Conservation (phyloP, 208 protist genomes). For the Crithidia mellificae region DNA sequence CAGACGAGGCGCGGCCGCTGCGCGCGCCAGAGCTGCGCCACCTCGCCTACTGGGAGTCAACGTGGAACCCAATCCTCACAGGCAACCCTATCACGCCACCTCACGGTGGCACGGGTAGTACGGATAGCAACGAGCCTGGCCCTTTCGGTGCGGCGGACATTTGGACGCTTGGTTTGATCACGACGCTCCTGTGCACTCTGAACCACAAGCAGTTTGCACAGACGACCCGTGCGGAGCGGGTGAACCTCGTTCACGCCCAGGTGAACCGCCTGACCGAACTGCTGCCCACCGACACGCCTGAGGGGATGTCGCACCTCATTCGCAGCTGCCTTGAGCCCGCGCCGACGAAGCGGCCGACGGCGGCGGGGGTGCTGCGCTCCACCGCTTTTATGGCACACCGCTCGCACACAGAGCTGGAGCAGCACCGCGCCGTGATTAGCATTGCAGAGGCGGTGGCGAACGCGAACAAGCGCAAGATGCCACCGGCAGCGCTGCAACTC, state of each 20-base stretch:
- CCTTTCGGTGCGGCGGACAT: constrained; percentile 18
- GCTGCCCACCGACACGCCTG: constrained; percentile 5
- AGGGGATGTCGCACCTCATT: constrained; percentile 18
- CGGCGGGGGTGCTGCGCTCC: constrained; percentile 6
- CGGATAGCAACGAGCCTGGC: too few species aligned
- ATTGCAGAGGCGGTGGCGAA: constrained; percentile 23
- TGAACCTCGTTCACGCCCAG: background rate
- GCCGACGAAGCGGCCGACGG: constrained; percentile 6
- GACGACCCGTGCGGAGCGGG: constrained; percentile 6
- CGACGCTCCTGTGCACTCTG: constrained; percentile 21
- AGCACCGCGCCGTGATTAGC: constrained; percentile 16
- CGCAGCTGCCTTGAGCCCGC: constrained; percentile 12
- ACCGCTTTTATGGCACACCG: constrained; percentile 5
- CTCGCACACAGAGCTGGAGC: constrained; percentile 6
- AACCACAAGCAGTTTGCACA: constrained; percentile 6
- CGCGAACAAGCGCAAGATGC: constrained; percentile 13
- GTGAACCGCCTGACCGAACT: background rate
- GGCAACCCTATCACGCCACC: background rate
- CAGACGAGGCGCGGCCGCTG: background rate
- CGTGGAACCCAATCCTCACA: background rate
- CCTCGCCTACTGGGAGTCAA: constrained; percentile 1
- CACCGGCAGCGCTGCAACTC: constrained; percentile 8
- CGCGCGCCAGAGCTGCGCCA: constrained; percentile 19
- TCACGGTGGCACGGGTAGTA: background rate
- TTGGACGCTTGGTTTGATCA: constrained; percentile 20